Evolutionary conservation across 176 grass and related monocot genomes (phyloP), one percentile per base, ranked within the genome.

Genomic region (Olyra latifolia): DNA sequence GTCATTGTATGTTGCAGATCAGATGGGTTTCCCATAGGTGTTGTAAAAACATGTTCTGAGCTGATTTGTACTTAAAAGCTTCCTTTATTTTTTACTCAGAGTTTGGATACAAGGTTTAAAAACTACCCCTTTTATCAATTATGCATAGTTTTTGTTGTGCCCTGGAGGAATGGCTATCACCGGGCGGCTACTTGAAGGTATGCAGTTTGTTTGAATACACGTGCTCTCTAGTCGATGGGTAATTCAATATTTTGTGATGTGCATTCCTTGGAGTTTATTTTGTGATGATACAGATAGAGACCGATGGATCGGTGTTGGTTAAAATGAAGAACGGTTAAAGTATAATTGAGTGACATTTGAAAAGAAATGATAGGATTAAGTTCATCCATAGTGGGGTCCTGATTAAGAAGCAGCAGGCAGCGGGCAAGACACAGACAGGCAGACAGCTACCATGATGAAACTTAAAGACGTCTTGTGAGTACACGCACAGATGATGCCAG

Each of bases 1-100:
- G 73, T 54, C 24, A 45, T 44, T 65, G 40, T 80, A 79, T 64
- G 22, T 35, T 58, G 47, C 67, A 54, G 67, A 66, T 72, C 23
- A 72, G 48, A 75, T 74, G 17, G 32, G 67, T 79, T 64, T 54
- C 76, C 20, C 66, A 80, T 66, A 74, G 57, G 22, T 72, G 59
- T 49, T 88, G 67, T 79, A 88, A 67, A 57, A 72, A 78, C n/a
- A 78, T 48, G 80, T 74, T 83, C 20, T 66, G 73, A 66, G 47
- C 66, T 30, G 58, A 8, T 64, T 59, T 3, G 13, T 77, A 72
- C 86, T 77, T 10, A 22, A 73, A 42, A 58, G 39, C 30, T 15
- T n/a, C 6, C 17, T 56, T 23, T 72, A n/a, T 71, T 71, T 70
- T 19, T 49, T 72, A 63, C 79, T 64, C 60, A 14, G 72, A 56